phyloP scores from a whole-genome alignment of 345 rosid species.

The Mercurialis annua region DNA sequence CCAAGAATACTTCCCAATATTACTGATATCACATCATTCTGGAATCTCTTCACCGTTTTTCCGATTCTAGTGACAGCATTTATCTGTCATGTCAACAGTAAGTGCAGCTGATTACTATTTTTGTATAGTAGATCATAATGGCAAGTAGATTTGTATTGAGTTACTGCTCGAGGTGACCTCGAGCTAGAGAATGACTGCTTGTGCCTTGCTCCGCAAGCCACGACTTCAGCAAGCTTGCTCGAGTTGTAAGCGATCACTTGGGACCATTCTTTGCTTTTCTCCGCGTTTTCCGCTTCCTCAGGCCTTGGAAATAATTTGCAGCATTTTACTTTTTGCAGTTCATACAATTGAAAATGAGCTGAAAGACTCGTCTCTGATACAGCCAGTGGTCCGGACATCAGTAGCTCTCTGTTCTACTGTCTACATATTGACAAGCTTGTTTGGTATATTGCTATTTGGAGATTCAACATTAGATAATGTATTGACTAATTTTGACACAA shows the following conservation, averaged over 20 bases:
- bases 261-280: no score
- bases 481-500: constrained; percentile 21
- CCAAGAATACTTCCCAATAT: constrained; percentile 24
- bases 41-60: constrained; percentile 24
- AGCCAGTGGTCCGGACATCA: constrained; percentile 19
- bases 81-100: constrained; percentile 27
- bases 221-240: no score
- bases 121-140: no score
- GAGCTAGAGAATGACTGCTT: no score
- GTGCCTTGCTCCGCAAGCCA: no score
- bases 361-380: constrained; percentile 18
- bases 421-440: constrained; percentile 21
- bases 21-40: constrained; percentile 17
- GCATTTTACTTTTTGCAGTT: constrained; percentile 21
- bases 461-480: constrained; percentile 26
- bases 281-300: neutral
- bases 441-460: constrained; percentile 28
- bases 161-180: no score
- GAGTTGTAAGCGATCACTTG: no score
- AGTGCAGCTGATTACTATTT: no score
- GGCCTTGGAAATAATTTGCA: no score
- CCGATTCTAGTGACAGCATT: constrained; percentile 27
- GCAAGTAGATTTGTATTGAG: no score
- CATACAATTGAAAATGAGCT: constrained; percentile 25
- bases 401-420: constrained; percentile 18